phyloP scores from a whole-genome alignment of 352 stramenopile species.

The Aphanomyces astaci region DNA sequence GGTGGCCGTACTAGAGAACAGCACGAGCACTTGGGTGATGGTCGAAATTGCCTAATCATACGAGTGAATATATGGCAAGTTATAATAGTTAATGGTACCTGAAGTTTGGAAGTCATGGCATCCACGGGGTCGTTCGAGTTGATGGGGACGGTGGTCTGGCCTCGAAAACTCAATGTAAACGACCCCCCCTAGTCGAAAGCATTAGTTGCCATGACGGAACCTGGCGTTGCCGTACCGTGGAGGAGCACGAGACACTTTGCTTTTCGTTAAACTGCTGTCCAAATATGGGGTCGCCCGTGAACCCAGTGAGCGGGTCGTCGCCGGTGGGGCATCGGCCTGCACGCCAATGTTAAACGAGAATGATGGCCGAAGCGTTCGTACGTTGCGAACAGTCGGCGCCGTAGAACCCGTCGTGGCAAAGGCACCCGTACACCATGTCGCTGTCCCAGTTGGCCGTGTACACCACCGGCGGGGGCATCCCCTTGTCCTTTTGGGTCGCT shows the following conservation, averaged over 20 bases:
- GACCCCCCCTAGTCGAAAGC: constrained; percentile 39
- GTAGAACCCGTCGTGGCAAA: constrained; percentile 74
- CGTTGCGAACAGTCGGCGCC: constrained; percentile 82
- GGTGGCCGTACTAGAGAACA: constrained; percentile 49
- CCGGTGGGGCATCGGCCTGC: constrained; percentile 45
- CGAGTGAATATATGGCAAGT: background rate
- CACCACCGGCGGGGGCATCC: constrained; percentile 34
- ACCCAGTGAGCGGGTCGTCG: constrained; percentile 66
- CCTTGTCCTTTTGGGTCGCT: constrained; percentile 51
- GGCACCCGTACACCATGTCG: constrained; percentile 83
- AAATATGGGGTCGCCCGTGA: constrained; percentile 49
- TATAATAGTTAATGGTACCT: constrained; percentile 31
- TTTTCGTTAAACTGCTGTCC: constrained; percentile 78
- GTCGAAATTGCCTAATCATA: constrained; percentile 60
- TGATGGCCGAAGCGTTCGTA: constrained; percentile 30
- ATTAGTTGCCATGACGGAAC: background rate
- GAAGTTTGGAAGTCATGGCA: constrained; percentile 54
- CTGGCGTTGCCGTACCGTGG: constrained; percentile 37
- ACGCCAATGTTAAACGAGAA: too few species aligned
- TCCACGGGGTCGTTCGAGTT: constrained; percentile 50
- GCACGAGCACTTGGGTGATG: constrained; percentile 43
- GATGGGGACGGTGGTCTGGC: constrained; percentile 60
- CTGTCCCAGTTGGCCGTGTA: constrained; percentile 76
- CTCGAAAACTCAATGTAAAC: constrained; percentile 56
- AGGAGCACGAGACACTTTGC: constrained; percentile 55